A percentile compares a stretch with the other conserved stretches of the same genome.
Evolutionary conservation across 805 yeast genomes (phyloP).

Genomic region (Lipomyces japonicus): DNA sequence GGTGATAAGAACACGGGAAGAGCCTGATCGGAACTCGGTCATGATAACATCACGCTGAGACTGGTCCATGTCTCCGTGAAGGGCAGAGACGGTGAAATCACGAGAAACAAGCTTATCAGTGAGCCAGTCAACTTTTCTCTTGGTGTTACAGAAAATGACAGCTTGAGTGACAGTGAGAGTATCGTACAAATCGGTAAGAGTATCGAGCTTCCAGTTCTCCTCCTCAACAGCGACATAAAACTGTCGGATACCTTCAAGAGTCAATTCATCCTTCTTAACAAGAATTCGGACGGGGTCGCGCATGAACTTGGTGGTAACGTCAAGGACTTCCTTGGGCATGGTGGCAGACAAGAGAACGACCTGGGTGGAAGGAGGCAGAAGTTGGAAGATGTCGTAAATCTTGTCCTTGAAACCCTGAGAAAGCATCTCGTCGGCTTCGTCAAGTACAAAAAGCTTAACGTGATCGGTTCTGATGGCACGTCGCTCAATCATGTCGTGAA

Average conservation of each 20-base stretch:
- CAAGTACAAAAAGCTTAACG: slow-evolving; percentile 83
- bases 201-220: slow-evolving; percentile 92
- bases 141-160: slow-evolving; percentile 96
- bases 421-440: slow-evolving; percentile 95
- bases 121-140: slow-evolving; percentile 89
- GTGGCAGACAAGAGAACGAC: slow-evolving; percentile 96
- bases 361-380: slow-evolving; percentile 79
- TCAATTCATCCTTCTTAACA: slow-evolving; percentile 90
- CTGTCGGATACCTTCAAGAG: slow-evolving; percentile 92
- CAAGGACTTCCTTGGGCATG: slow-evolving; percentile 84
- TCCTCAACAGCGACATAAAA: slow-evolving; percentile 85
- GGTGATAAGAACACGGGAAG: slow-evolving; percentile 87
- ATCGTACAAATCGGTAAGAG: slow-evolving; percentile 91
- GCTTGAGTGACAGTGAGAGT: slow-evolving; percentile 94
- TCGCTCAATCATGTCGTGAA: slow-evolving; percentile 83
- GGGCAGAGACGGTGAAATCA: slow-evolving; percentile 88
- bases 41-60: slow-evolving; percentile 90
- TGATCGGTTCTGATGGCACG: slow-evolving; percentile 68
- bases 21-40: slow-evolving; percentile 93
- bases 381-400: slow-evolving; percentile 84
- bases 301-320: slow-evolving; percentile 87
- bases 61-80: slow-evolving; percentile 97
- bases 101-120: slow-evolving; percentile 71
- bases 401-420: slow-evolving; percentile 93
- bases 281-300: slow-evolving; percentile 89